A percentile compares a stretch with the other conserved stretches of the same genome.
Conservation (phyloP, 1,139 yeast genomes). For the Casaregolazyma lundiana region DNA sequence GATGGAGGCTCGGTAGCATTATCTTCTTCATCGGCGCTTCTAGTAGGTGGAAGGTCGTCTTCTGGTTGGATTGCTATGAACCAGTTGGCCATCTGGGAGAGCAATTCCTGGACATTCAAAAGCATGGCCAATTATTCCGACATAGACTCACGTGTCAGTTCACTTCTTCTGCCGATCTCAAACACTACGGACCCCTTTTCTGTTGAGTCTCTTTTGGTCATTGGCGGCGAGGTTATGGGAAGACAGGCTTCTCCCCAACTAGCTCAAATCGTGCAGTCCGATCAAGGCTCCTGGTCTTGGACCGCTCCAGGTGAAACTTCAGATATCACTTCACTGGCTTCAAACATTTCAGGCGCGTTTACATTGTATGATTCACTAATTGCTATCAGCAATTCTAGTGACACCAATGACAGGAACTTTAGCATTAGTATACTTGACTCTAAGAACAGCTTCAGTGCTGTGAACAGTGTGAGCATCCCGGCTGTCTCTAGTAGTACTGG, state of each 20-base stretch:
- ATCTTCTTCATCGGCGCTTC: constrained; percentile 21
- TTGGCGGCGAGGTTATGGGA: constrained; percentile 41
- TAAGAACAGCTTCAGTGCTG: neutral
- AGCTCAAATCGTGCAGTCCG: constrained; percentile 36
- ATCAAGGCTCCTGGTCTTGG: constrained; percentile 46
- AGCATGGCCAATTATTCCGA: constrained; percentile 28
- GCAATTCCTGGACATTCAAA: constrained; percentile 54
- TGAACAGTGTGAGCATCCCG: neutral
- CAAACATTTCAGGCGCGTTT: constrained; percentile 36
- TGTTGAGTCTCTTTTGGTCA: constrained; percentile 27
- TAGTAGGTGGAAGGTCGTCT: constrained; percentile 53
- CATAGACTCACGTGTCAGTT: constrained; percentile 45
- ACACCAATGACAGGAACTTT: neutral
- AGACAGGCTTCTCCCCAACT: constrained; percentile 41
- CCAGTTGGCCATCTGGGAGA: constrained; percentile 59
- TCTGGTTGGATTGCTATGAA: constrained; percentile 58
- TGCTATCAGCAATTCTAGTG: constrained; percentile 23
- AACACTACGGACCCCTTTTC: constrained; percentile 8
- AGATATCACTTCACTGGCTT: neutral
- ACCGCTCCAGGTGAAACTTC: constrained; percentile 18
- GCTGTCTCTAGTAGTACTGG: neutral
- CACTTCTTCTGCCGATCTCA: constrained; percentile 44
- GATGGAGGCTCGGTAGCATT: constrained; percentile 36
- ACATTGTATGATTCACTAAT: constrained; percentile 39
- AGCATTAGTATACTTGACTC: constrained; percentile 8